Percentiles rank a stretch among this genome's conserved stretches.
phyloP scores from a whole-genome alignment of 2,329 filamentous ascomycete species.

The Lachnum nothofagi region DNA sequence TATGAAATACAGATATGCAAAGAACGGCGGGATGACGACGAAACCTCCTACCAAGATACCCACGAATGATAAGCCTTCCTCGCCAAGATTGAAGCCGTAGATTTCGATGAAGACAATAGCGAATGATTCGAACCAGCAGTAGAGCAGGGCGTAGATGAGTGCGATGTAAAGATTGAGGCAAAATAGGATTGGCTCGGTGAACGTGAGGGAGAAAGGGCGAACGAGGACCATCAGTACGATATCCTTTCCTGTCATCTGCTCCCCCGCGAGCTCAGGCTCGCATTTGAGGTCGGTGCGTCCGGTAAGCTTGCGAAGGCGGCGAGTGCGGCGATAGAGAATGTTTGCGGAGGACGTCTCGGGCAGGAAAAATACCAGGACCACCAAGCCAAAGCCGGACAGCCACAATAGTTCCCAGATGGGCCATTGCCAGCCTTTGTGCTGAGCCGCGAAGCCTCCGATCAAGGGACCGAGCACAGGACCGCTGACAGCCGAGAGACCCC shows the following conservation, averaged over 20 bases:
- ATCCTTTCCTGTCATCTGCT: conserved; percentile 43
- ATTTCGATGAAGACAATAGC: conserved; percentile 52
- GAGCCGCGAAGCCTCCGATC: conserved; percentile 54
- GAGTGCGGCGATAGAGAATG: conserved; percentile 56
- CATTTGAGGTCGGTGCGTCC: conserved; percentile 50
- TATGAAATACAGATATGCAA: conserved; percentile 47
- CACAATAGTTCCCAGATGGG: conserved; percentile 53
- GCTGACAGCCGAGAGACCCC: conserved; percentile 44
- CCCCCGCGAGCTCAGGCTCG: conserved; percentile 58
- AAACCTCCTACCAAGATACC: conserved; percentile 48
- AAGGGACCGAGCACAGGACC: conserved; percentile 56
- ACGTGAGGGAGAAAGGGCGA: conserved; percentile 52
- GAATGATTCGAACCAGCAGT: conserved; percentile 61
- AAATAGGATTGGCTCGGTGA: conserved; percentile 57
- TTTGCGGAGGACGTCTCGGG: conserved; percentile 57
- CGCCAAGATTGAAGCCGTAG: conserved; percentile 55
- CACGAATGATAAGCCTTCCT: conserved; percentile 56
- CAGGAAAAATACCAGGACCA: conserved; percentile 55
- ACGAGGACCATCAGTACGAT: conserved; percentile 51
- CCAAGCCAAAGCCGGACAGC: conserved; percentile 51
- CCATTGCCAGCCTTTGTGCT: conserved; percentile 56
- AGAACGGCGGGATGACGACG: conserved; percentile 44
- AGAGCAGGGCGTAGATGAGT: conserved; percentile 58
- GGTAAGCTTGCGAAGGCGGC: conserved; percentile 53
- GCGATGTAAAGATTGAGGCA: conserved; percentile 58